Conservation (phyloP, 805 yeast genomes). For the Kodamaea nitidulidarum region DNA sequence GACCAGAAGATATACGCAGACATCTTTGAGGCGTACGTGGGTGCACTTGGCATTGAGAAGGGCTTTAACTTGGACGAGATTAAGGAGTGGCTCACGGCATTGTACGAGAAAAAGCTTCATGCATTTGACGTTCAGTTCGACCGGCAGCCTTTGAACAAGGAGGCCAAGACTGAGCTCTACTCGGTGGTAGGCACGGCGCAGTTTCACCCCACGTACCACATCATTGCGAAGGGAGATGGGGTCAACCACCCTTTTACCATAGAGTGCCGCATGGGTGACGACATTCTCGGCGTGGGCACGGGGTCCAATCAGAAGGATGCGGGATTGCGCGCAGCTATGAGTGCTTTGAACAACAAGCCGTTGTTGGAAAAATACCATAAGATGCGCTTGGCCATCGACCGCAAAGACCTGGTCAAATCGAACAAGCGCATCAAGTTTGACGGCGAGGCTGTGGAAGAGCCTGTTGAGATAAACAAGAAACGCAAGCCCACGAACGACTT, state of each 20-base stretch:
- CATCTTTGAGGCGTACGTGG: constrained; percentile 90
- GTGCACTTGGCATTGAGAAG: constrained; percentile 68
- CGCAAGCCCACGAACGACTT: constrained; percentile 18
- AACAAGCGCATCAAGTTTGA: constrained; percentile 7
- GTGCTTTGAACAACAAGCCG: constrained; percentile 57
- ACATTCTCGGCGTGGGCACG: constrained; percentile 65
- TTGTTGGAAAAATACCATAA: constrained; percentile 62
- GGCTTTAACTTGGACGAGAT: constrained; percentile 45
- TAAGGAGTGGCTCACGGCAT: constrained; percentile 51
- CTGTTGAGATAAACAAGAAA: constrained; percentile 22
- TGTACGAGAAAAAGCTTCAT: constrained; percentile 46
- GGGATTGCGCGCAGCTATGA: constrained; percentile 80
- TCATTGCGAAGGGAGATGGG: constrained; percentile 44
- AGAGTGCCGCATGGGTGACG: constrained; percentile 61
- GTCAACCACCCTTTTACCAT: constrained; percentile 54
- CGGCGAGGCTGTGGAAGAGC: constrained; percentile 7
- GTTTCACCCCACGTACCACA: constrained; percentile 55
- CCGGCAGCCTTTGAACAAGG: constrained; percentile 44
- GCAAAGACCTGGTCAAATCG: constrained; percentile 14
- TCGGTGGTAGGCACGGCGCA: constrained; percentile 75
- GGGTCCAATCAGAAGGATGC: constrained; percentile 74
- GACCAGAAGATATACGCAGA: constrained; percentile 78
- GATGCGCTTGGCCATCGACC: constrained; percentile 37
- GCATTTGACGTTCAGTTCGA: constrained; percentile 30
- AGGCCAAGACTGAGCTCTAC: constrained; percentile 77